Conservation (phyloP, 75 land plant genomes). For the Chamaecyparis obtusa region DNA sequence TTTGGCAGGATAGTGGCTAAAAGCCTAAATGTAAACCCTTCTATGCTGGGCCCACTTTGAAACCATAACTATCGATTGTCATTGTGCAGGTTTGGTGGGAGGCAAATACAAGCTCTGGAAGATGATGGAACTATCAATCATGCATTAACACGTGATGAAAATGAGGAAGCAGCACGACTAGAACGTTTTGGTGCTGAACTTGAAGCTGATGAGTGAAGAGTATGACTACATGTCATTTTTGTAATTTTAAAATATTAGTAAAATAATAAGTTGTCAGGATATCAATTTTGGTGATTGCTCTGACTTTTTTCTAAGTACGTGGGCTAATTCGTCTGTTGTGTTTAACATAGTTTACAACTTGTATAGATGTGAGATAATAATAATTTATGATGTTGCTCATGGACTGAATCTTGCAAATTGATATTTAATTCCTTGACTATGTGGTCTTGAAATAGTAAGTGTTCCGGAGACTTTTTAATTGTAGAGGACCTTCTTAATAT, state of each 20-base stretch:
- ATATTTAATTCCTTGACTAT: background rate
- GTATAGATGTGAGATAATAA: background rate
- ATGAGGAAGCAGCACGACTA: constrained; percentile 62
- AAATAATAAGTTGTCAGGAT: background rate
- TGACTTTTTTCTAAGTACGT: background rate
- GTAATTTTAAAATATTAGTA: background rate
- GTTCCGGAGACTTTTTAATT: background rate
- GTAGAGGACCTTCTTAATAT: background rate
- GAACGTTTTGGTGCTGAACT: constrained; percentile 86
- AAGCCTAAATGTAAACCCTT: background rate
- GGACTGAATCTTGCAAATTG: background rate
- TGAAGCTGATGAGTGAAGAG: constrained; percentile 55
- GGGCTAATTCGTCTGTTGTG: background rate
- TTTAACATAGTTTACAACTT: background rate
- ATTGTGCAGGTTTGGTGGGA: constrained; percentile 85
- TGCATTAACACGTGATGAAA: constrained; percentile 60
- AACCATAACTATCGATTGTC: background rate
- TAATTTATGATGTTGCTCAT: background rate
- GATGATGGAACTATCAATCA: constrained; percentile 84
- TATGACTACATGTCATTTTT: background rate
- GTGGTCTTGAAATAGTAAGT: background rate
- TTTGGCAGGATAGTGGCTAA: background rate
- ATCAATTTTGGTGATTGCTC: background rate
- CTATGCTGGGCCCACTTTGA: constrained; percentile 8
- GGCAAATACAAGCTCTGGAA: constrained; percentile 77